Conservation (phyloP, 805 yeast species). For the Sugiyamaella chiloensis region DNA sequence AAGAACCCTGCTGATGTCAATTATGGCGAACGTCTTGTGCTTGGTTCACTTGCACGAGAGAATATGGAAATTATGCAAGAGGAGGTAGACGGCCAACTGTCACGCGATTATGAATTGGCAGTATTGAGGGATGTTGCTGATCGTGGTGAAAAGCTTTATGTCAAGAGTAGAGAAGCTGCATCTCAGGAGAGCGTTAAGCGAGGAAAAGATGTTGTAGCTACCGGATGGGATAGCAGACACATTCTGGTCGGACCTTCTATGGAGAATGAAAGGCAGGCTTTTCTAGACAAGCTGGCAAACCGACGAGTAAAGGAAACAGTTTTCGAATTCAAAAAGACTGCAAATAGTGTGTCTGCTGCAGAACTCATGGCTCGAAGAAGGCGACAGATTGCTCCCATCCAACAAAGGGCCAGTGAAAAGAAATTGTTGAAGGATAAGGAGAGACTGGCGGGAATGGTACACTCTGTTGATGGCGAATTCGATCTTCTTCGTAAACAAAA, state of each 20-base stretch:
- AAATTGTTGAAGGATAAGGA: conserved; percentile 14
- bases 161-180: conserved; percentile 82
- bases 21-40: conserved; percentile 71
- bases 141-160: conserved; percentile 85
- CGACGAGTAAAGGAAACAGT: conserved; percentile 83
- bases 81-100: conserved; percentile 57
- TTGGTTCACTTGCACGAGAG: conserved; percentile 78
- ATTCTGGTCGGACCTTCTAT: conserved; percentile 51
- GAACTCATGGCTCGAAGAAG: conserved; percentile 85
- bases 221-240: conserved; percentile 85
- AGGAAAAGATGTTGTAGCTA: conserved; percentile 63
- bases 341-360: conserved; percentile 43
- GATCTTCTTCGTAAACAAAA: background rate
- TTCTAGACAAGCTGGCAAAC: conserved; percentile 68
- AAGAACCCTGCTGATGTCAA: conserved; percentile 48
- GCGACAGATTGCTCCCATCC: conserved; percentile 83
- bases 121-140: conserved; percentile 65
- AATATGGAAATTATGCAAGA: conserved; percentile 73
- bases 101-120: conserved; percentile 63
- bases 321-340: conserved; percentile 70
- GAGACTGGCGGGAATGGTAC: conserved; percentile 11
- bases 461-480: conserved; percentile 12
- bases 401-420: conserved; percentile 65
- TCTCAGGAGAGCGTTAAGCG: conserved; percentile 82
- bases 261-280: conserved; percentile 66